Conservation (phyloP, 1,284 basidiomycete genomes). For the Albatrellus sp. region DNA sequence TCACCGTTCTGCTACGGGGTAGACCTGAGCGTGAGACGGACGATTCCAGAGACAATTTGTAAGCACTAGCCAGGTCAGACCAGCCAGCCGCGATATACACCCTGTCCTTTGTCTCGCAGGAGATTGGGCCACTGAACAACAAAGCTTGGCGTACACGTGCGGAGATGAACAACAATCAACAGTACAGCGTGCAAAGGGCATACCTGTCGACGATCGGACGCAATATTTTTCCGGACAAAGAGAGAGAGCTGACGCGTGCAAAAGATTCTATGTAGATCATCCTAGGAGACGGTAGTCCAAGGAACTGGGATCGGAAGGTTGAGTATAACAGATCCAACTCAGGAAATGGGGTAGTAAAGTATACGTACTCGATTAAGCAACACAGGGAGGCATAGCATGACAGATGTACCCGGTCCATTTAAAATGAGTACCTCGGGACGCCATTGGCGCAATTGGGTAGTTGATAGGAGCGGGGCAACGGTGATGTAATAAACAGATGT, state of each 20-base stretch:
- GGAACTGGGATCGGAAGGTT: slow-evolving; percentile 35
- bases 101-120: slow-evolving; percentile 25
- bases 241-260: slow-evolving; percentile 76
- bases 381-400: slow-evolving; percentile 64
- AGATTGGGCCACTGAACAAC: slow-evolving; percentile 78
- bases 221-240: slow-evolving; percentile 77
- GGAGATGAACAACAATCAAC: slow-evolving; percentile 2
- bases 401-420: slow-evolving; percentile 94
- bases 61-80: slow-evolving; percentile 29
- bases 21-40: too few relatives aligned
- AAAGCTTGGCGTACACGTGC: slow-evolving; percentile 36
- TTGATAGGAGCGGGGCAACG: slow-evolving; percentile 29
- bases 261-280: slow-evolving; percentile 93
- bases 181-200: slow-evolving; percentile 12
- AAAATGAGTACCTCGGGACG: slow-evolving; percentile 64
- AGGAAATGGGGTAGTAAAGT: not conserved
- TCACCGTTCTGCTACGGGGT: too few relatives aligned
- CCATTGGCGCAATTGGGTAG: slow-evolving; percentile 31
- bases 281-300: slow-evolving; percentile 62
- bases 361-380: slow-evolving; percentile 65
- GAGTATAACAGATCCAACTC: slow-evolving; percentile 4
- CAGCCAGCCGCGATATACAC: slow-evolving; percentile 50
- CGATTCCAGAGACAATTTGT: not conserved
- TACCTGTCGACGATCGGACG: slow-evolving; percentile 74
- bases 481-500: slow-evolving; percentile 45